Evolutionary conservation across 441 rosid species (phyloP), one percentile per base, ranked within the genome.

Genomic region (Pelargonium myrrhifolium): DNA sequence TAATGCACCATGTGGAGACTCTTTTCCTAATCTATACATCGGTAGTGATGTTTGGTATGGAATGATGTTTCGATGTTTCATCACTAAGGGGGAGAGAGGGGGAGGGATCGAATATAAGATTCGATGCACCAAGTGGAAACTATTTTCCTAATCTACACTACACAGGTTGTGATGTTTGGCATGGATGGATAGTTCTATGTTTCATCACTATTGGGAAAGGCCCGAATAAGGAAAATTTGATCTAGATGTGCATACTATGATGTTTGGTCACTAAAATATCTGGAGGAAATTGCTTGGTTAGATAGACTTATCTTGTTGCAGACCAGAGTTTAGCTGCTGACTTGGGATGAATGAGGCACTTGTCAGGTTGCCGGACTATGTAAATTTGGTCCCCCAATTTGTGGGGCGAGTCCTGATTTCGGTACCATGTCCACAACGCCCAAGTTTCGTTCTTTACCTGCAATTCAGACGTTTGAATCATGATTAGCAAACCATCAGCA

Each of bases 391-490:
- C 87, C 6, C 80, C 84, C 6, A 79, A 65, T 18, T 62, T 42
- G 60, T 69, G 66, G n/a, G 12, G 31, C 22, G 74, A 14, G 62
- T 85, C 87, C 77, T 83, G 86, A 62, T 85, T 85, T 35, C 86
- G 68, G 66, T 85, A 77, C 89, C 87, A 83, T 14, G 80, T 81
- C 87, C 87, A 85, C 9, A 81, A 24, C 0, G 87, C 87, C 79
- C 82, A 81, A 2, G 84, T 85, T 66, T 77, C 85, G 42, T 85
- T 85, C 76, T 77, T 81, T 65, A 83, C 81, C 89, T 85, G 82
- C 80, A 78, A 70, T 70, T 37, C 37, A 20, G 28, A 62, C 31
- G 7, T 12, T 11, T 6, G 39, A 65, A 65, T n/a, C 37, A 47
- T 47, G 55, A 47, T 47, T 47, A 47, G 17, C 18, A 47, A 47